These are phyloP conservation scores for Diplosphaera chodatii DNA, from an alignment of 139 green algal species.

Conservation along the genomic window DNA sequence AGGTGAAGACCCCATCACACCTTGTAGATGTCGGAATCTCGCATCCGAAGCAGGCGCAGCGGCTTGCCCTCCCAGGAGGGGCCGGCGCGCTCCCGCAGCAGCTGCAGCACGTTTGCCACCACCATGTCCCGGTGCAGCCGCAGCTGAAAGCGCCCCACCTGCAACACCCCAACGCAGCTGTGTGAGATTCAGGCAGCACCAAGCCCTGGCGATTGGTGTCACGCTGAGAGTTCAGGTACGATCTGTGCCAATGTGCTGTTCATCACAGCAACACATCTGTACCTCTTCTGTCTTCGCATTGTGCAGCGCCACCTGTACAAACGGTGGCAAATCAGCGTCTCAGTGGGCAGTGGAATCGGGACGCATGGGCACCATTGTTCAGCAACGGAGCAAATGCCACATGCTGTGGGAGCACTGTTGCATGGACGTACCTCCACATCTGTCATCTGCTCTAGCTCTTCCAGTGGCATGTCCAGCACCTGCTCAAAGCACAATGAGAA, in stretches of 20 bases:
- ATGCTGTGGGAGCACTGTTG: no score
- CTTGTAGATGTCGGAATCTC: slow-evolving; percentile 74
- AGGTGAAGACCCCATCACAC: no score
- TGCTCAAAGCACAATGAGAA: slow-evolving; percentile 55
- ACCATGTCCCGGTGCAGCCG: slow-evolving; percentile 56
- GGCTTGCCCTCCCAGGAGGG: slow-evolving; percentile 1
- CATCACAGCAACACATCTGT: no score
- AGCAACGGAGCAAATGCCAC: no score
- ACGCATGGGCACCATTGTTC: no score
- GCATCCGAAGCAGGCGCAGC: slow-evolving; percentile 84
- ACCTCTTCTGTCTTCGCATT: slow-evolving; percentile 68
- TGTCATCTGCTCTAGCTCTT: slow-evolving; percentile 70
- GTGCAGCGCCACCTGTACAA: slow-evolving; percentile 50
- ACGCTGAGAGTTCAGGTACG: no score
- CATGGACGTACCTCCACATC: slow-evolving; percentile 40
- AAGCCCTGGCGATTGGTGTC: no score
- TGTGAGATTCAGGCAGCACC: no score
- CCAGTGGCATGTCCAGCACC: slow-evolving; percentile 89
- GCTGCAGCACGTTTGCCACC: slow-evolving; percentile 65
- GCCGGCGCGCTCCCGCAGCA: slow-evolving; percentile 47
- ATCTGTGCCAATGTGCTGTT: no score
- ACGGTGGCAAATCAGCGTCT: no score
- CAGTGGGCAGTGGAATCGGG: no score
- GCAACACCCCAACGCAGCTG: no score
- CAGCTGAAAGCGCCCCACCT: slow-evolving; percentile 47